Base-by-base conservation (phyloP, 805 yeast species). In the Metschnikowia cerradonensis region DNA sequence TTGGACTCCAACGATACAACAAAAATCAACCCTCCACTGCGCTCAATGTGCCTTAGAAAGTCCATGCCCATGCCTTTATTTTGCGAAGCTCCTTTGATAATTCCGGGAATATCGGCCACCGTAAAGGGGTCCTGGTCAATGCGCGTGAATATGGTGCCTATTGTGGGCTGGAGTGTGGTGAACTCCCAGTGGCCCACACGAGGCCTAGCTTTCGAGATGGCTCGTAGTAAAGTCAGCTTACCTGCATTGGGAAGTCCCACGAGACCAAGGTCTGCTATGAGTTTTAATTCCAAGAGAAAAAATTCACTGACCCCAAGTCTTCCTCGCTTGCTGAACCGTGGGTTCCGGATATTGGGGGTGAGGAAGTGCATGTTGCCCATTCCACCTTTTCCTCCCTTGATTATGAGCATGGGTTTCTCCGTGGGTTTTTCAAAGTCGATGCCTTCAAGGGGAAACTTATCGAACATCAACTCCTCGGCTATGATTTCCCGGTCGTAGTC, bases 181-280 rank as follows among this genome's bases (percentile, higher is more conserved):
- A 94, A 94, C 61, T 87, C 95, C 97, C 97, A 94, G 67, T 90
- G 96, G 0, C 98, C 99, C 13, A 94, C 88, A 50, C 88, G 75
- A 1, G 99, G 97, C 50, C 84, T 76, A 0, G 99, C 98, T 49
- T 83, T 81, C 0, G 97, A 88, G 14, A 94, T 89, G 8, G 95
- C 90, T 49, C 95, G 73, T 41, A 94, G 69, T 31, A 94, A 74
- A 0, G 97, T 90, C 3, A 96, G 89, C 64, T 94, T 94, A 0
- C 99, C 99, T 3, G 98, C 97, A 67, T 94, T 94, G 1, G 99
- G 99, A 17, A 94, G 73, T 0, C 99, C 99, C 20, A 94, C 96
- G 5, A 94, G 72, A 0, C 98, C 99, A 51, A 92, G 70, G 67
- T 94, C 98, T 0, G 99, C 99, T 50, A 94, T 76, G 36, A 90